These are phyloP conservation scores for Silene noctiflora DNA, from an alignment of 179 eudicot genomes.

Conservation along the genomic window DNA sequence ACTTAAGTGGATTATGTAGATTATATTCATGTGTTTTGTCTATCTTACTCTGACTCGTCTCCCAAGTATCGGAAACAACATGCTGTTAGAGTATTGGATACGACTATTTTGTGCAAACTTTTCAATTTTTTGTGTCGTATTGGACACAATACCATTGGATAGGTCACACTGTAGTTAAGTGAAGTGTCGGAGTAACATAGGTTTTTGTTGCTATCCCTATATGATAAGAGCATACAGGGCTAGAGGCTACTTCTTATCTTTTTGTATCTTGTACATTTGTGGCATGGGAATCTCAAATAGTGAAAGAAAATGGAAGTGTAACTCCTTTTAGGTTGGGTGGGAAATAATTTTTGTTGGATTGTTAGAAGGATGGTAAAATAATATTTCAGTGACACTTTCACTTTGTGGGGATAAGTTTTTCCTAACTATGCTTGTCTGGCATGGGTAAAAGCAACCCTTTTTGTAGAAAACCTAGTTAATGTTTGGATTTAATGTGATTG, in stretches of 20 bases:
- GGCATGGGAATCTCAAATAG: not conserved
- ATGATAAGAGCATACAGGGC: not conserved
- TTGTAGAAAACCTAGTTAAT: not conserved
- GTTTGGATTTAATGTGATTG: not conserved
- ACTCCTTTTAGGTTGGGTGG: not conserved
- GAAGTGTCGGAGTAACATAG: too few relatives aligned
- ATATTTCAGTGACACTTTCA: conserved; percentile 7
- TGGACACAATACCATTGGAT: too few relatives aligned
- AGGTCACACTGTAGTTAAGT: too few relatives aligned
- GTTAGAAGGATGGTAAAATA: conserved; percentile 2
- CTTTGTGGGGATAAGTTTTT: not conserved
- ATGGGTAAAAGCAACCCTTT: conserved; percentile 5
- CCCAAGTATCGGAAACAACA: too few relatives aligned
- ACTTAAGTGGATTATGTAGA: not conserved
- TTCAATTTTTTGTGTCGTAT: too few relatives aligned
- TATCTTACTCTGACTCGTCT: too few relatives aligned
- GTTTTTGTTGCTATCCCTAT: not conserved
- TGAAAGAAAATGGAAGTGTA: not conserved
- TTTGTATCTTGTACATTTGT: conserved; percentile 12
- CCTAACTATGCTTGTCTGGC: conserved; percentile 25
- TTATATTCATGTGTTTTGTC: conserved; percentile 19
- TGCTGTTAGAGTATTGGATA: too few relatives aligned
- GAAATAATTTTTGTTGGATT: not conserved
- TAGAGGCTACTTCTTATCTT: not conserved
- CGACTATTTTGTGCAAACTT: too few relatives aligned